Evolutionary conservation across 2,329 filamentous ascomycete genomes (phyloP).

Genomic region (Epichloe baconii): DNA sequence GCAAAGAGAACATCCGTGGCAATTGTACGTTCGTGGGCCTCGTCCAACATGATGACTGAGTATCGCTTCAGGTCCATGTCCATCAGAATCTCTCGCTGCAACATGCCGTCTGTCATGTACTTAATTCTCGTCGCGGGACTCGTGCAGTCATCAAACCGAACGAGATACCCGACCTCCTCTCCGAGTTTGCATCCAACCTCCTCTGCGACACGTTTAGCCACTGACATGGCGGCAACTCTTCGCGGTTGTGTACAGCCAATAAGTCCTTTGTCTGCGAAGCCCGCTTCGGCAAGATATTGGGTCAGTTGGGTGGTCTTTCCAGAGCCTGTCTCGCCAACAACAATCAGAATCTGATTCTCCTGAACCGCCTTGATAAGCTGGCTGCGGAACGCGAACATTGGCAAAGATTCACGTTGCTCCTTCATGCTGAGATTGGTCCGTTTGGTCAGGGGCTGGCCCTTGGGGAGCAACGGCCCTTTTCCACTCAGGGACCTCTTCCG

Average conservation of each 20-base stretch:
- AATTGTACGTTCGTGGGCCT: slow-evolving; percentile 95
- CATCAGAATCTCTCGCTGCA: slow-evolving; percentile 86
- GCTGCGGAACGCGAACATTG: slow-evolving; percentile 77
- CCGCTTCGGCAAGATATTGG: slow-evolving; percentile 86
- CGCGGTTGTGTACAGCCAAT: slow-evolving; percentile 96
- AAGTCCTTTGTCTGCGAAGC: slow-evolving; percentile 74
- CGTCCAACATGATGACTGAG: slow-evolving; percentile 94
- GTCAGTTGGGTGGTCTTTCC: slow-evolving; percentile 96
- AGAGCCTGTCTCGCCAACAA: slow-evolving; percentile 93
- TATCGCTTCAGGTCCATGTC: slow-evolving; percentile 84
- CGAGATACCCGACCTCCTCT: slow-evolving; percentile 90
- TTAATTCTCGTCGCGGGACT: slow-evolving; percentile 85
- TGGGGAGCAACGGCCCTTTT: slow-evolving; percentile 63
- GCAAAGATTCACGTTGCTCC: slow-evolving; percentile 79
- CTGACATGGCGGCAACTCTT: slow-evolving; percentile 94
- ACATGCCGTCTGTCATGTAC: slow-evolving; percentile 99
- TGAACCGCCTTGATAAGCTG: slow-evolving; percentile 78
- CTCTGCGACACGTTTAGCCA: slow-evolving; percentile 90
- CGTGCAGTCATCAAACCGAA: slow-evolving; percentile 93
- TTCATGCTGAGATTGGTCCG: slow-evolving; percentile 88
- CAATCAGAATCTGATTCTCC: slow-evolving; percentile 84
- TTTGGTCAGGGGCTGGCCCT: slow-evolving; percentile 71
- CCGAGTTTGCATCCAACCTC: slow-evolving; percentile 88
- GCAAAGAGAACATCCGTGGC: slow-evolving; percentile 92
- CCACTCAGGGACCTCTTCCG: slow-evolving; percentile 78